Conservation (phyloP, 169 alveolate species). For the Pseudocohnilembus persalinus region DNA sequence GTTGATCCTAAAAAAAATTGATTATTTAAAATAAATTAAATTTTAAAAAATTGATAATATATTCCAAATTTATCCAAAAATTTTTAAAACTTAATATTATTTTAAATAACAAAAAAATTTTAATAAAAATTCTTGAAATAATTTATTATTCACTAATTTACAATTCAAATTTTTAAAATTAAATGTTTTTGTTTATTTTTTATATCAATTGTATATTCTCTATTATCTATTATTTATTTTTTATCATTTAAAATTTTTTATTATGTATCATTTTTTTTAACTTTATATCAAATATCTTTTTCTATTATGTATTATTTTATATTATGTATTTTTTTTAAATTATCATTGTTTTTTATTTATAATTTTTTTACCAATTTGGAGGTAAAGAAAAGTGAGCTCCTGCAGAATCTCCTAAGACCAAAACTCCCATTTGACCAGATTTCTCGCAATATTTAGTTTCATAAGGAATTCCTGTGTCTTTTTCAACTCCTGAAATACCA, state of each 20-base stretch:
- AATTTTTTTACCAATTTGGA: neutral
- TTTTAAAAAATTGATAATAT: neutral
- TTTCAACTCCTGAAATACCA: slow-evolving; percentile 22
- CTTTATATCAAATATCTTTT: neutral
- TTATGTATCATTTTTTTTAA: neutral
- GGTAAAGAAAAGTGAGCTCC: slow-evolving; percentile 26
- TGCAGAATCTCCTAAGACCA: slow-evolving; percentile 18
- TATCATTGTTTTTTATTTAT: too few species aligned
- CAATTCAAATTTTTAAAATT: slow-evolving; percentile 2
- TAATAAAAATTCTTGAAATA: neutral
- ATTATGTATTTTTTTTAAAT: slow-evolving; percentile 1
- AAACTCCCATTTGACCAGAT: neutral
- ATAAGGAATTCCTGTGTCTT: slow-evolving; percentile 15
- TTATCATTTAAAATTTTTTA: neutral
- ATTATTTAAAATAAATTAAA: neutral
- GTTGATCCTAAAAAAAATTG: neutral
- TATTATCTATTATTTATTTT: neutral
- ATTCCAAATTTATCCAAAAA: neutral
- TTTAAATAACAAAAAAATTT: neutral
- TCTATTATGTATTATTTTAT: neutral
- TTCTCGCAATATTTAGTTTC: slow-evolving; percentile 1
- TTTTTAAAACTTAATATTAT: neutral
- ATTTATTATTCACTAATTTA: slow-evolving; percentile 4
- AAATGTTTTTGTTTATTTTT: too few species aligned
- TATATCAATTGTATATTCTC: neutral